Base-by-base conservation (phyloP, 805 yeast genomes). In the Candida nanaspora region DNA sequence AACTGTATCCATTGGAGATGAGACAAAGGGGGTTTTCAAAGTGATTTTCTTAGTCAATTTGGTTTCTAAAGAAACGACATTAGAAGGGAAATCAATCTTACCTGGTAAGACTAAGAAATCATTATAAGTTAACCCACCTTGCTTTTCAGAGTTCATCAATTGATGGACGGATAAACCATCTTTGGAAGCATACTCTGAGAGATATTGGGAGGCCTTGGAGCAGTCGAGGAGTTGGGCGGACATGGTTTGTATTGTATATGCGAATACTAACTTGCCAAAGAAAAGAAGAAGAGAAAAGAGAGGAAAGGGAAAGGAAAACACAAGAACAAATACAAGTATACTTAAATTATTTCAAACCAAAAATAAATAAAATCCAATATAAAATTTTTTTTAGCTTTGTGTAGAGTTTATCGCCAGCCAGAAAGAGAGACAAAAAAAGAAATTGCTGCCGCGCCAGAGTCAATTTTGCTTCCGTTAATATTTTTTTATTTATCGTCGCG, bases 1-100 rank as follows among this genome's bases (percentile, higher is more conserved):
- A 51, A 93, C 98, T 38, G 98, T 93, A 70, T 93, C 98, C 98
- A 93, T 93, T 54, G 98, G 98, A 57, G 98, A 87, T 18, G 98
- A 91, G 45, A 93, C 91, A 52, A 93, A 87, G 43, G 98, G 98
- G 36, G 96, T 72, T 72, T 84, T 88, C 67, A 93, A 74, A 41
- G 93, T 67, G 72, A 93, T 93, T 59, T 82, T 84, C 72, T 84
- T 89, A 60, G 98, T 91, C 66, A 93, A 73, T 65, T 77, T 84
- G 49, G 96, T 76, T 53, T 89, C 96, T 62, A 91, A 73, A 38
- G 70, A 67, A 46, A 93, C 97, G 19, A 53, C 68, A 40, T 82
- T 72, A 25, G 97, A 78, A 47, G 96, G 86, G 72, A 89, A 89
- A 56, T 79, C 74, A 59, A 91, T 86, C 71, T 87, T 86, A 49